Base-by-base conservation (phyloP, 2,329 filamentous ascomycete species). In the Penicillium capsulatum region DNA sequence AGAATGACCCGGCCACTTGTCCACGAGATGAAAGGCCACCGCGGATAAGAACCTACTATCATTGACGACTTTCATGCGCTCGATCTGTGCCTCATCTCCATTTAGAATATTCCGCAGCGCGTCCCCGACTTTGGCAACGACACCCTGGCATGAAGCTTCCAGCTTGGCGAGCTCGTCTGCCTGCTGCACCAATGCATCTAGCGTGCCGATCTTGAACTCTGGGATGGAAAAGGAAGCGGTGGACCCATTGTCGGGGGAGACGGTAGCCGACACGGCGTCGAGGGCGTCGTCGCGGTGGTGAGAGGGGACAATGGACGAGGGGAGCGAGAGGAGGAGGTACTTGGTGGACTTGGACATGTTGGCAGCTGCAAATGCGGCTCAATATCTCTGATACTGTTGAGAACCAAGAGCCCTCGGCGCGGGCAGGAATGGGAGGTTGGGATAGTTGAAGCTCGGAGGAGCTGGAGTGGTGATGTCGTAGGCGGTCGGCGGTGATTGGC, bases 161-260 rank as follows among this genome's bases (percentile, higher is more conserved):
- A 97, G 81, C 79, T 96, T 97, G 43, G 83, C 77, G 38, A 98
- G 74, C 60, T 97, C 92, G 61, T 98, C 92, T 40, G 92, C 92
- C 68, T 98, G 91, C 69, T 95, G 87, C 31, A 98, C 89, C 42
- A 98, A 76, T 27, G 86, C 88, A 70, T 98, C 92, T 26, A 98
- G 77, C 0, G 92, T 96, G 42, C 92, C 92, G 64, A 98, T 94
- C 74, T 97, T 98, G 77, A 98, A 96, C 51, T 89, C 84, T 14
- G 92, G 92, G 48, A 97, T 84, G 40, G 79, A 72, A 62, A 97
- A 96, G 2, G 82, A 81, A 36, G 81, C 72, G 31, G 88, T 83
- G 36, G 77, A 80, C 61, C 85, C 88, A 65, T 86, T 82, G 56
- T 94, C 86, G 41, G 79, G 70, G 34, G 79, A 74, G 39, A 95